Evolutionary conservation across 768 basidiomycete genomes (phyloP).

Genomic region (Saitozyma sp.): DNA sequence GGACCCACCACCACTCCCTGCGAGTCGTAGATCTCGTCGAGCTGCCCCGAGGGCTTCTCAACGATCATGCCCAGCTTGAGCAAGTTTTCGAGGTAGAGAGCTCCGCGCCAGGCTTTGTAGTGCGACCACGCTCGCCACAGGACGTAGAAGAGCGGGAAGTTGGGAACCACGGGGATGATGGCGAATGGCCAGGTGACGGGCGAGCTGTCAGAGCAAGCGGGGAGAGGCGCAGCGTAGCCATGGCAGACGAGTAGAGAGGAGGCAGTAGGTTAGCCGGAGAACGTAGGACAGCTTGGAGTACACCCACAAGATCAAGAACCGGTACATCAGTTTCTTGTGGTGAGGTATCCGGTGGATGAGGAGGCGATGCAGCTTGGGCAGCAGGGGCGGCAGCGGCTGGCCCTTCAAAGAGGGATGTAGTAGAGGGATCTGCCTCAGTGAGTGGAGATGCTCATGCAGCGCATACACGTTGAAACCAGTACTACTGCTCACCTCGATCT

Average conservation of each 20-base stretch:
- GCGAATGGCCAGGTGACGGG: constrained; percentile 53
- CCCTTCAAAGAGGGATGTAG: constrained; percentile 36
- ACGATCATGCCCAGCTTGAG: constrained; percentile 42
- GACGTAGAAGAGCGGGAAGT: constrained; percentile 54
- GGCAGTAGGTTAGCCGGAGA: neutral
- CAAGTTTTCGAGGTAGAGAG: constrained; percentile 45
- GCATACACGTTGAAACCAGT: neutral
- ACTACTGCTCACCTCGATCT: constrained; percentile 36
- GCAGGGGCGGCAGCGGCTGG: constrained; percentile 31
- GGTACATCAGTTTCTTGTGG: constrained; percentile 43
- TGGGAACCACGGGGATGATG: constrained; percentile 52
- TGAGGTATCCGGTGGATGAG: constrained; percentile 46
- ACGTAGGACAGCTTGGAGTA: neutral
- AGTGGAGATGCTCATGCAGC: neutral
- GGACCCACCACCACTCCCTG: constrained; percentile 9
- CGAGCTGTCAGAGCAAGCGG: constrained; percentile 16
- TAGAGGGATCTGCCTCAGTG: constrained; percentile 37
- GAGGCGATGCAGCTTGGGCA: constrained; percentile 40
- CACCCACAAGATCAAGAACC: constrained; percentile 40
- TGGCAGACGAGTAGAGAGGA: constrained; percentile 2
- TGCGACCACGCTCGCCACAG: constrained; percentile 54
- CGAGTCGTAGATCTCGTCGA: constrained; percentile 38
- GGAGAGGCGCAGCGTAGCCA: too few relatives aligned
- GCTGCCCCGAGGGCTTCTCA: constrained; percentile 31
- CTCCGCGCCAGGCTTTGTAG: constrained; percentile 51